A percentile compares a stretch with the other conserved stretches of the same genome.
Evolutionary conservation across 768 basidiomycete genomes (phyloP).

Genomic region (Tricholoma matsutake): DNA sequence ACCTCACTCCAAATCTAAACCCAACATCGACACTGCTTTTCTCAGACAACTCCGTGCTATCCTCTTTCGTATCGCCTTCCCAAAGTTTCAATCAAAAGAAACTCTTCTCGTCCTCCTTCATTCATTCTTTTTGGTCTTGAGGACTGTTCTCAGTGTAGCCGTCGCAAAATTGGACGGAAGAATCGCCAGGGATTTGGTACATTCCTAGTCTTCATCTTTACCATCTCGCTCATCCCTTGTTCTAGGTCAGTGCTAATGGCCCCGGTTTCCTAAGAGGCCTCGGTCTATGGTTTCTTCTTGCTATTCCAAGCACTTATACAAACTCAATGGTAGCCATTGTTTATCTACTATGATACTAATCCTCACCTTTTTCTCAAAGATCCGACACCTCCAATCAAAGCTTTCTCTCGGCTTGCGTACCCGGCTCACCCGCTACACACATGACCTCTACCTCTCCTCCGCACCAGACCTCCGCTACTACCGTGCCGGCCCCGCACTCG

Average conservation of each 20-base stretch:
- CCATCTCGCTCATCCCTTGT: background rate
- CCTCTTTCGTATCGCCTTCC: slow-evolving; percentile 67
- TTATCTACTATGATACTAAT: no score
- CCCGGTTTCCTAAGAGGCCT: slow-evolving; percentile 80
- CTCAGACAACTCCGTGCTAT: slow-evolving; percentile 72
- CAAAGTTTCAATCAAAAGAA: slow-evolving; percentile 63
- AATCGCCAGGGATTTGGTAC: slow-evolving; percentile 82
- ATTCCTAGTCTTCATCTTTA: slow-evolving; percentile 7
- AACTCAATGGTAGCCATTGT: slow-evolving; percentile 74
- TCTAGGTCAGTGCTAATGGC: slow-evolving; percentile 75
- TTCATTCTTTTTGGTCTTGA: slow-evolving; percentile 78
- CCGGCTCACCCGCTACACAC: slow-evolving; percentile 83
- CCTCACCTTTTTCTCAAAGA: slow-evolving; percentile 39
- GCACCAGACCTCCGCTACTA: slow-evolving; percentile 72
- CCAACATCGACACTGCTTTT: slow-evolving; percentile 68
- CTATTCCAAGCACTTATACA: slow-evolving; percentile 91
- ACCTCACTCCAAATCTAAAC: slow-evolving; percentile 41
- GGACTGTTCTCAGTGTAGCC: slow-evolving; percentile 84
- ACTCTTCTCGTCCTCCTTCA: slow-evolving; percentile 71
- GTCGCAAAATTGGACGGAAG: slow-evolving; percentile 88
- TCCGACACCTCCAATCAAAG: slow-evolving; percentile 85
- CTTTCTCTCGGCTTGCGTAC: slow-evolving; percentile 82
- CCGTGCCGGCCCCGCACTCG: slow-evolving; percentile 45
- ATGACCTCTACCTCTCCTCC: slow-evolving; percentile 87
- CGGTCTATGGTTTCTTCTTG: slow-evolving; percentile 84